Evolutionary conservation across 768 basidiomycete genomes (phyloP), one percentile per base, ranked within the genome.

Genomic region (Mrakia frigida): DNA sequence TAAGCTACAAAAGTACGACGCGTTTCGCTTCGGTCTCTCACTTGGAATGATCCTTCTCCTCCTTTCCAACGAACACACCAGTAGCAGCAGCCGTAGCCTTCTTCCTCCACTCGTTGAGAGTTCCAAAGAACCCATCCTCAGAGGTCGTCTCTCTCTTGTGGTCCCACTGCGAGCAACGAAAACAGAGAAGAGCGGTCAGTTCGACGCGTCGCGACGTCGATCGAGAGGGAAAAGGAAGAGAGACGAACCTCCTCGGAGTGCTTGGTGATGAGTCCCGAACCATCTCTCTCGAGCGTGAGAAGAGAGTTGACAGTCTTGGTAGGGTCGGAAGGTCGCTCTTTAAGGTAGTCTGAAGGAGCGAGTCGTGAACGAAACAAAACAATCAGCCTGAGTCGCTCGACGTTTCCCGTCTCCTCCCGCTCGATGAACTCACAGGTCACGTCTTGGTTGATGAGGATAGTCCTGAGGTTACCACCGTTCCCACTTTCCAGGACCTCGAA

Each of bases 81-180:
- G 70, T 80, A 50, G 79, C 39, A 53, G 79, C 73, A 18, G 82
- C 82, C 18, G 79, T 81, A 43, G 79, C 69, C 79, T 80, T 82
- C 81, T 83, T 83, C 53, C 82, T 77, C 14, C 79, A 41, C 74
- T 83, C 81, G 70, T 82, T 82, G 78, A 83, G 61, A 63, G 79
- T 80, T 21, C 82, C 82, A 37, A 82, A 80, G 81, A 83, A 82
- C 9, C 82, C 82, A 53, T 81, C 81, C 37, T 79, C 79, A 9
- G 79, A 76, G 21, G 79, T 80, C 5, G 81, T 78, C 79, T 83
- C 82, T 35, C 78, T 75, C 79, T 82, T 80, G 52, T 79, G 81
- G 43, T 80, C 81, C 82, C 82, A 83, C 71, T 83, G 80, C 69
- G 14, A 80, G 28, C 79, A 81, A 70, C 28, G 25, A 14, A 21